Evolutionary conservation across 441 rosid genomes (phyloP), one percentile per base, ranked within the genome.

Genomic region (Kokia cookei): DNA sequence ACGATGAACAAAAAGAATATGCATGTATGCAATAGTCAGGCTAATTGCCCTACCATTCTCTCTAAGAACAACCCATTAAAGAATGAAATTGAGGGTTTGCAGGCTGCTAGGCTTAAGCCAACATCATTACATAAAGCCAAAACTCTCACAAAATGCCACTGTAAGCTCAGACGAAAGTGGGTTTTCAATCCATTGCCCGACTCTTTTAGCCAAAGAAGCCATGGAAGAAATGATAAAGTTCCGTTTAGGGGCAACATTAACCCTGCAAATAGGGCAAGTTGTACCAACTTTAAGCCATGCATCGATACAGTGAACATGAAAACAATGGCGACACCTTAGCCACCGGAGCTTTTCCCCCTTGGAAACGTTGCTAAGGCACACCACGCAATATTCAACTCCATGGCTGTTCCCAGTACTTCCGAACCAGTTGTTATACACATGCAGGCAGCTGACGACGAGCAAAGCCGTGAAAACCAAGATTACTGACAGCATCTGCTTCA

Each of bases 261-360:
- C 45, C 57, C 78, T 70, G 48, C 82, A 79, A 51, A 75, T 68
- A 14, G 82, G 82, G 73, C 84, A 80, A 12, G 76, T 77, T 5
- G 78, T 54, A 13, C 72, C 76, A 2, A 77, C 58, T 48, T 37
- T 65, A 27, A 84, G 81, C 86, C 86, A 84, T 11, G 81, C 60
- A 29, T 82, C 83, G 35, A 84, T 79, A 73, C 85, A 84, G 2
- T 45, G 59, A 22, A 13, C 75, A 27, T 84, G 87, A 73, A 82
- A 81, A 42, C 70, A 47, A 53, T 82, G 85, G 42, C 63, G 58
- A 11, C 85, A 84, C 14, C 24, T 53, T 2, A 80, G 69, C 35
- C 5, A 71, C 57, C 72, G 77, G 4, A 75, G 54, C 32, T 69
- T 75, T 54, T 76, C 78, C 10, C 51, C 81, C 0, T 9, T 40